Percentiles rank a stretch among this genome's conserved stretches.
phyloP scores from a whole-genome alignment of 148 eudicot genomes.

The Heliamphora exappendiculata region DNA sequence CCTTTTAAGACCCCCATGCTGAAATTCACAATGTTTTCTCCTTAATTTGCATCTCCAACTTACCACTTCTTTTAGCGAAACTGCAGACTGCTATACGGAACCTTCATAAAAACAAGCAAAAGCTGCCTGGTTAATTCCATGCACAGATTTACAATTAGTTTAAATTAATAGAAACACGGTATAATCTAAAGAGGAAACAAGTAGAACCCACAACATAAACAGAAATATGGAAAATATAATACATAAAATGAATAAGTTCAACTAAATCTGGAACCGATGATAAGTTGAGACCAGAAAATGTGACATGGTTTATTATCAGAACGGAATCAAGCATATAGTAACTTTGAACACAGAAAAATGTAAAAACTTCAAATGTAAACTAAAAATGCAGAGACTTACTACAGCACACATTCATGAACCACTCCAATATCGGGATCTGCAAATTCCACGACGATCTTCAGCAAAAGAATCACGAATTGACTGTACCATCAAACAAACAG shows the following conservation, averaged over 20 bases:
- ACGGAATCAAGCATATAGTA: background rate
- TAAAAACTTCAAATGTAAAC: background rate
- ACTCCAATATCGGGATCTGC: slow-evolving; percentile 62
- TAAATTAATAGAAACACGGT: background rate
- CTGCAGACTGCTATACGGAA: background rate
- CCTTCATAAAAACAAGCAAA: background rate
- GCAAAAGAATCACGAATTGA: slow-evolving; percentile 74
- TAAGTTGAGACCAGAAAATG: background rate
- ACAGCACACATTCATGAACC: slow-evolving; percentile 26
- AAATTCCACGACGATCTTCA: slow-evolving; percentile 87
- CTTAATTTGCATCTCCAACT: background rate
- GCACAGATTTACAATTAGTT: background rate
- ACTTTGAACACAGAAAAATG: background rate
- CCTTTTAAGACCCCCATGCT: background rate
- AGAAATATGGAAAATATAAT: background rate
- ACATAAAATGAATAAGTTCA: background rate
- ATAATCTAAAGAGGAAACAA: background rate
- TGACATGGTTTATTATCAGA: background rate
- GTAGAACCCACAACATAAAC: background rate
- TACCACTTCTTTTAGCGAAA: background rate
- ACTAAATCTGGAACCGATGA: background rate
- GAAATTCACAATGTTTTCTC: background rate
- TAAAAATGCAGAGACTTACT: slow-evolving; percentile 7
- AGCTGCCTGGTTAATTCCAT: background rate
- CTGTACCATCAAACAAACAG: slow-evolving; percentile 54